These are phyloP conservation scores for Coemansia umbellata DNA, from an alignment of 192 early-diverging fungal genomes.

Conservation along the genomic window DNA sequence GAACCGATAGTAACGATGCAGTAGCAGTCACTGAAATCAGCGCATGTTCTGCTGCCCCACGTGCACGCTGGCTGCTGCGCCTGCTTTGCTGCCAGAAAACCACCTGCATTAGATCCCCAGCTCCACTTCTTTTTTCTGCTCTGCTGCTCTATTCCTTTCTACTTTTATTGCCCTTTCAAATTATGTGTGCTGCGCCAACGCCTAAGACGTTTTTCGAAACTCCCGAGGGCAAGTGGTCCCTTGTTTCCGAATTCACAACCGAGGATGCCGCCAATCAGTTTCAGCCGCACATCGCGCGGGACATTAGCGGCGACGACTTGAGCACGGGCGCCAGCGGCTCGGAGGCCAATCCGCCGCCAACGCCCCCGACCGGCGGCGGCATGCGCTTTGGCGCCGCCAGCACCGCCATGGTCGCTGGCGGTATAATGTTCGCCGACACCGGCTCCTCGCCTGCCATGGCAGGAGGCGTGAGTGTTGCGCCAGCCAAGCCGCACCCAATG, in stretches of 20 bases:
- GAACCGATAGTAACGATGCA: too few relatives aligned
- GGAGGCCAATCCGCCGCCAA: neutral
- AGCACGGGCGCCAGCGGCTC: constrained; percentile 17
- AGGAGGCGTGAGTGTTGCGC: neutral
- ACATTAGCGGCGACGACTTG: constrained; percentile 34
- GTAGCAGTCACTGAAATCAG: too few relatives aligned
- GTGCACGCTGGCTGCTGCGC: too few relatives aligned
- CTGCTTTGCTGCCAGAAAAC: too few relatives aligned
- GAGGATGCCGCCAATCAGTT: constrained; percentile 51
- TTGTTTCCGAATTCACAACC: constrained; percentile 34
- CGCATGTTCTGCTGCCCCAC: too few relatives aligned
- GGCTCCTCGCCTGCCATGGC: neutral
- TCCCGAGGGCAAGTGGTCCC: constrained; percentile 42
- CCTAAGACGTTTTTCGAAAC: constrained; percentile 32
- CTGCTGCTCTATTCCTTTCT: neutral
- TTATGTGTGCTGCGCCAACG: too few relatives aligned
- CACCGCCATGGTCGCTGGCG: constrained; percentile 24
- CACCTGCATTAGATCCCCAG: too few relatives aligned
- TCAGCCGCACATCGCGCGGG: constrained; percentile 23
- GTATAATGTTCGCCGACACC: constrained; percentile 26
- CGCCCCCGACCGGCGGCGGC: neutral
- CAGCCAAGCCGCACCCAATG: neutral
- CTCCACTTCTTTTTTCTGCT: too few relatives aligned
- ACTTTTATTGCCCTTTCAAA: neutral
- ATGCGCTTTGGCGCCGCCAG: constrained; percentile 25